Base-by-base conservation (phyloP, 768 basidiomycete species). In the Tricholoma saponaceum region DNA sequence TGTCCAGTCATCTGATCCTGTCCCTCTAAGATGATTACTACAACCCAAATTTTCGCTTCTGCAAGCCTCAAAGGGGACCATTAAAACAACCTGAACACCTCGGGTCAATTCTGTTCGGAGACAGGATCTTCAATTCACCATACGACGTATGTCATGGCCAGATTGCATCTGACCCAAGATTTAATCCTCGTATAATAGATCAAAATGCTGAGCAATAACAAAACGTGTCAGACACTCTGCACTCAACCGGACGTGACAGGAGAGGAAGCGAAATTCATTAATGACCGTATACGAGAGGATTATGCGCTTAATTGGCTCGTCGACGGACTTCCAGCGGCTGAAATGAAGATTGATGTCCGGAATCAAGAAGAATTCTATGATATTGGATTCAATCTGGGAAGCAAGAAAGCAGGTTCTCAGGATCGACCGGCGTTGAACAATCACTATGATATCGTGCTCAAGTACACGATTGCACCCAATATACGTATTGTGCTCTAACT, bases 21-120 rank as follows among this genome's bases (percentile, higher is more conserved):
- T 59, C 58, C 64, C 39, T 63, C 64, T 35, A 64, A 91, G 92
- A 96, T 70, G 96, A 98, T 70, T 98, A 96, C 73, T 98, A 98
- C 72, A 83, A 95, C 66, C 83, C 87, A 2, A 78, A 79, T 54
- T 90, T 98, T 60, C 85, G 85, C 60, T 97, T 98, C 71, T 98
- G 96, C 67, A 67, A 83, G 57, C 96, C 96, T 23, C 73, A 79
- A 41, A 87, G 76, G 18, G 95, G 92, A 9, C 80, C 85, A 20
- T 71, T 83, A 67, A 83, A 83, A 63, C 86, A 87, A 67, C 89
- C 92, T 3, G 95, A 95, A 70, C 89, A 86, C 1, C 75, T 98
- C 25, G 96, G 96, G 5, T 92, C 92, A 16, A 95, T 98, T 64
- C 76, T 98, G n/a, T 97, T 97, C 63, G 96, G 96, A 14, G 96